Evolutionary conservation across 2,329 filamentous ascomycete genomes (phyloP).

Genomic region (Penicillium aurantiogriseum): DNA sequence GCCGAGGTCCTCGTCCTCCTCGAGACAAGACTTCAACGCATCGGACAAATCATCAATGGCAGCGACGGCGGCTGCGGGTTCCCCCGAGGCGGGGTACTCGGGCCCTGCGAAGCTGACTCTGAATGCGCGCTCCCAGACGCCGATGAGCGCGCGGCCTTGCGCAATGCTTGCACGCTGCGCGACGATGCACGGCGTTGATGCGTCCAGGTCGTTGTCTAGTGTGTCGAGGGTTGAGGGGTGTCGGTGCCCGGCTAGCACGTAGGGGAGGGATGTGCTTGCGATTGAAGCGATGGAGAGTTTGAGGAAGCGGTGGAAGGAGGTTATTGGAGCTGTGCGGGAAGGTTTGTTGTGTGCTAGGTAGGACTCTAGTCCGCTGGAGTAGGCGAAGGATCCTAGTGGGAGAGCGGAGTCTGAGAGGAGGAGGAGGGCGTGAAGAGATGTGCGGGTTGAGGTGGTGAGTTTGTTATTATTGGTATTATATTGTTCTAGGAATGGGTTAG

Average conservation of each 20-base stretch:
- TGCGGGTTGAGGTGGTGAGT: conserved; percentile 5
- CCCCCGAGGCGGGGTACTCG: conserved; percentile 9
- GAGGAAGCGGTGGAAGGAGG: conserved; percentile 56
- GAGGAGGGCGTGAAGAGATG: conserved; percentile 54
- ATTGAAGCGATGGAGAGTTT: conserved; percentile 57
- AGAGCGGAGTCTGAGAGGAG: conserved; percentile 64
- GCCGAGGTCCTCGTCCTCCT: conserved; percentile 31
- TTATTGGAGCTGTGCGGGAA: conserved; percentile 34
- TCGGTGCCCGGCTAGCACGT: conserved; percentile 57
- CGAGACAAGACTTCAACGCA: conserved; percentile 35
- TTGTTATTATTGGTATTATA: conserved; percentile 11
- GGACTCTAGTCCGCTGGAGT: conserved; percentile 63
- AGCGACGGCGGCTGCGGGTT: conserved; percentile 23
- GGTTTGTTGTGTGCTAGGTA: conserved; percentile 58
- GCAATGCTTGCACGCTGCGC: conserved; percentile 60
- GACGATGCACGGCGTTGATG: conserved; percentile 62
- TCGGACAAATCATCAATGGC: conserved; percentile 41
- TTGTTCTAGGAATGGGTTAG: conserved; percentile 4
- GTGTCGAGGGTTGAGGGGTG: conserved; percentile 49
- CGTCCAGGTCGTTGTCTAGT: conserved; percentile 63
- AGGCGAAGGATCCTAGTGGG: conserved; percentile 64
- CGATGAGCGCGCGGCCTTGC: conserved; percentile 59
- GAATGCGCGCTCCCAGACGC: conserved; percentile 60
- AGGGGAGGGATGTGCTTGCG: conserved; percentile 59
- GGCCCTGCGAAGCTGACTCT: conserved; percentile 32